Evolutionary conservation across 2,329 filamentous ascomycete genomes (phyloP).

Genomic region (Trichoderma sp.): DNA sequence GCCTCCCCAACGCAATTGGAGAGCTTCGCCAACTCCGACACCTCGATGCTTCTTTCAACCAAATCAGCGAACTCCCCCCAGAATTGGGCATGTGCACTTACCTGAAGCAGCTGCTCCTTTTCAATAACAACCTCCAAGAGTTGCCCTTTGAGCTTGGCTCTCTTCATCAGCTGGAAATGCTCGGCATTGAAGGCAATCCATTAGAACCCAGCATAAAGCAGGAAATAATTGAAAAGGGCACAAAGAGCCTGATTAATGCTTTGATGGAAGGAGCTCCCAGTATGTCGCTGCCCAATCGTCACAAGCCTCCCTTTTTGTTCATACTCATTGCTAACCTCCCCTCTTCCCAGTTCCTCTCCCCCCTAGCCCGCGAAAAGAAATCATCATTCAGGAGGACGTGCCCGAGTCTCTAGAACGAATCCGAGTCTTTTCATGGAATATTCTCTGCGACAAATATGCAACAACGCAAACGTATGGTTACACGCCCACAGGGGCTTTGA

Average conservation of each 20-base stretch:
- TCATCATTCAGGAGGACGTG: conserved; percentile 71
- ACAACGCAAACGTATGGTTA: conserved; percentile 86
- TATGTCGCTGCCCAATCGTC: conserved; percentile 45
- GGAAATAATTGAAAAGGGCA: conserved; percentile 82
- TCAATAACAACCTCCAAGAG: conserved; percentile 82
- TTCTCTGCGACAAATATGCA: conserved; percentile 89
- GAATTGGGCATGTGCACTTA: conserved; percentile 98
- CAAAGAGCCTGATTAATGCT: conserved; percentile 76
- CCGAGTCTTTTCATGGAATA: conserved; percentile 91
- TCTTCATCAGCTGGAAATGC: conserved; percentile 79
- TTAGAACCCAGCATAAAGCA: conserved; percentile 73
- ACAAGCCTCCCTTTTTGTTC: not conserved
- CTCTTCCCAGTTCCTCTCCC: conserved; percentile 64
- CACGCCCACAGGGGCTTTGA: conserved; percentile 74
- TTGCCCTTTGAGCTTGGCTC: conserved; percentile 87
- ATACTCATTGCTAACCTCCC: conserved; percentile 25
- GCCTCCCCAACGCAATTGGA: conserved; percentile 78
- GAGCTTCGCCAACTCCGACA: conserved; percentile 76
- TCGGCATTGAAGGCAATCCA: conserved; percentile 91
- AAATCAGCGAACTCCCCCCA: conserved; percentile 74
- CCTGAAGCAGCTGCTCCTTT: conserved; percentile 78
- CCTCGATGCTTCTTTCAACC: conserved; percentile 86
- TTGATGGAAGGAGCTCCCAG: conserved; percentile 82
- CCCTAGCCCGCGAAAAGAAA: conserved; percentile 71
- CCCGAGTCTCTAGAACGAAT: conserved; percentile 64